Base-by-base conservation (phyloP, 2,329 filamentous ascomycete species). In the Chrysosporium queenslandicum region DNA sequence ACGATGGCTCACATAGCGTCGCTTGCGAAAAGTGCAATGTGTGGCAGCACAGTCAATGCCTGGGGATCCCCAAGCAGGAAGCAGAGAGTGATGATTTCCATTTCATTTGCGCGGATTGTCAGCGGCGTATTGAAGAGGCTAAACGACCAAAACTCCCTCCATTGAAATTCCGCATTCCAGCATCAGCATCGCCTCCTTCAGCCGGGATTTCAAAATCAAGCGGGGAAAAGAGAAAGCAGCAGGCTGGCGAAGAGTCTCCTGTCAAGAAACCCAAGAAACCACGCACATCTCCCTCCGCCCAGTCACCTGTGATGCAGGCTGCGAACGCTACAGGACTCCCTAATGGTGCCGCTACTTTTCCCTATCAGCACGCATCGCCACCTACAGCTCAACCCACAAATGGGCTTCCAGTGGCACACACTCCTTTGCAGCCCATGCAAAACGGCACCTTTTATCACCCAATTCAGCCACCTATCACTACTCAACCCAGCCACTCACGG, bases 21-120 rank as follows among this genome's bases (percentile, higher is more conserved):
- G 86, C 90, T 25, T 98, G 92, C 69, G 92, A 98, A 64, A 83
- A 77, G 59, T 98, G 92, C 74, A 94, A 85, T 64, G 84, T 94
- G 45, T 98, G 92, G 92, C 91, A 97, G 66, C 92, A 98, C 65
- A 94, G 89, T 74, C 87, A 86, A 61, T 98, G 92, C 64, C 79
- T 95, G 55, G 85, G 83, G 37, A 86, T 97, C 57, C 78, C 79
- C 42, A 80, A 94, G 61, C 73, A 78, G 55, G 85, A 90, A 56
- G 90, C 89, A 0, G 91, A 95, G 58, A 77, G 82, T 43, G 81
- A 87, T 1, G 86, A 94, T 58, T 97, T 97, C 62, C 82, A 87
- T 56, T 95, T 95, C 63, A 69, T 95, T 58, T 97, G 91, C 71
- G 73, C 73, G 30, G 81, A 84, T 45, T 98, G 92, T 72, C 81